Evolutionary conservation across 163 green algal genomes (phyloP).

Genomic region (Scenedesmus sp.): DNA sequence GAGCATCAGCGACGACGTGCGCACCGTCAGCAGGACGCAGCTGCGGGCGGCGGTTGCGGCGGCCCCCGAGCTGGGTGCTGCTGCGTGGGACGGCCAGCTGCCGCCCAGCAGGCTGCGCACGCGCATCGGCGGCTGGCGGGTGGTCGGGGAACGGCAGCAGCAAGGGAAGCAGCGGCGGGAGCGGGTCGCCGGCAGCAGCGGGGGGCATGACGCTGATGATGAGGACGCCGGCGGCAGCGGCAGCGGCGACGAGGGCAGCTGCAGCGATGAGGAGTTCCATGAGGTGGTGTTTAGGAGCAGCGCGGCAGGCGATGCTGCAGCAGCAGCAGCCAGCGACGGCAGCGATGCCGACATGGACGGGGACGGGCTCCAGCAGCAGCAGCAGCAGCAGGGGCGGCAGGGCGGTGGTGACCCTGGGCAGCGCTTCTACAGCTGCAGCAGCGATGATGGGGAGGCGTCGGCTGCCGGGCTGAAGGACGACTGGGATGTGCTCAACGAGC

Average conservation of each 20-base stretch:
- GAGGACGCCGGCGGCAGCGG: no score
- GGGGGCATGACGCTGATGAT: background rate
- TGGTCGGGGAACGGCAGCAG: background rate
- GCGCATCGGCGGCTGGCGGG: background rate
- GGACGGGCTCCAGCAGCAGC: no score
- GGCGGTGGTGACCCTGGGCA: background rate
- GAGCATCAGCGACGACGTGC: background rate
- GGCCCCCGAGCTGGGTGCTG: background rate
- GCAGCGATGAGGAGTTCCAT: background rate
- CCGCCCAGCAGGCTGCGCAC: background rate
- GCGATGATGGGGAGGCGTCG: background rate
- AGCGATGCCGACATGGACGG: background rate
- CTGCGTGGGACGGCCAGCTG: background rate
- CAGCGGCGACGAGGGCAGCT: background rate
- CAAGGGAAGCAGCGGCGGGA: background rate
- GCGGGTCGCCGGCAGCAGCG: background rate
- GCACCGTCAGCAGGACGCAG: background rate
- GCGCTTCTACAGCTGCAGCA: conserved; percentile 22
- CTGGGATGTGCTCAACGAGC: background rate
- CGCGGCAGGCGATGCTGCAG: background rate
- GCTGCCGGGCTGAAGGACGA: background rate
- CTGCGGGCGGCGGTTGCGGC: background rate
- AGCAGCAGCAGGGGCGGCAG: conserved; percentile 5
- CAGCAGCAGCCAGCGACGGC: background rate
- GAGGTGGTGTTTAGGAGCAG: background rate